These are phyloP conservation scores for Huntiella abstrusa DNA, from an alignment of 2,329 filamentous ascomycete genomes.

Conservation along the genomic window DNA sequence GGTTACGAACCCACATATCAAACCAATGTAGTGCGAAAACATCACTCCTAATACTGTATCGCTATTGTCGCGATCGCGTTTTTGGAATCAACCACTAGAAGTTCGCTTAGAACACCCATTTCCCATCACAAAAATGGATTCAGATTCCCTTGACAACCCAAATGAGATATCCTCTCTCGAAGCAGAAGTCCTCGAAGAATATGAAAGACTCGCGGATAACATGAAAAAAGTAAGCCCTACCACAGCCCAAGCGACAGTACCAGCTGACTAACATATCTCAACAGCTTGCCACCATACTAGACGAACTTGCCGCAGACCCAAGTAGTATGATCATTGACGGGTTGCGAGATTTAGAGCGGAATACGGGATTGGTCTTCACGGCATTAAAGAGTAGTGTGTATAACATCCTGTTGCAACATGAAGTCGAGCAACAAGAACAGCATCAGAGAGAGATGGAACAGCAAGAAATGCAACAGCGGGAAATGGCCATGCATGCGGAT, in stretches of 20 bases:
- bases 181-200: constrained; percentile 89
- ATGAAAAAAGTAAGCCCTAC: constrained; percentile 56
- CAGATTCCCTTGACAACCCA: constrained; percentile 16
- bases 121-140: not conserved
- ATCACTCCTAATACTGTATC: no score
- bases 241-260: constrained; percentile 8
- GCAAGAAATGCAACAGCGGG: constrained; percentile 11
- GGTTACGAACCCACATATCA: not conserved
- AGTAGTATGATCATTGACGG: constrained; percentile 73
- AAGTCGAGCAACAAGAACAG: constrained; percentile 33
- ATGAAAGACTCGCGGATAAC: constrained; percentile 69
- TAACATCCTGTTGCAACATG: constrained; percentile 94
- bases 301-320: constrained; percentile 47
- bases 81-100: not conserved
- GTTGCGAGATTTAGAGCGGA: constrained; percentile 72
- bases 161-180: constrained; percentile 60
- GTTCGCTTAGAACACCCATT: not conserved
- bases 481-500: not conserved
- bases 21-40: not conserved
- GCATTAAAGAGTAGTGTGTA: constrained; percentile 96
- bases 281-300: constrained; percentile 41
- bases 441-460: constrained; percentile 15
- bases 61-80: not conserved
- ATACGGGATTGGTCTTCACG: constrained; percentile 89
- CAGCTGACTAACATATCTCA: constrained; percentile 1